phyloP scores from a whole-genome alignment of 768 basidiomycete species.

The Ramaria rubella region DNA sequence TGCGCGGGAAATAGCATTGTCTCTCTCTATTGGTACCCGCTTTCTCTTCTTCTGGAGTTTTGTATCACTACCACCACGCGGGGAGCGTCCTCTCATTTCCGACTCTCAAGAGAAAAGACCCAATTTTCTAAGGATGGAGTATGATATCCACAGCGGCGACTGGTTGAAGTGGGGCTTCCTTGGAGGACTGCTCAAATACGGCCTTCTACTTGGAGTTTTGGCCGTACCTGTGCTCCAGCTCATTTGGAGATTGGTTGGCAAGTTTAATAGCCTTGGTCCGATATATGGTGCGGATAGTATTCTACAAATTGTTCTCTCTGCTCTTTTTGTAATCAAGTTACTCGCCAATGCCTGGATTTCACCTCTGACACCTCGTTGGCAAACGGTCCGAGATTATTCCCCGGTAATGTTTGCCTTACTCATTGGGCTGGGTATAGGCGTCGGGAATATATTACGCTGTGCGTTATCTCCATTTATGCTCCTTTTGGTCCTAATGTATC shows the following conservation, averaged over 20 bases:
- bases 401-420: constrained; percentile 47
- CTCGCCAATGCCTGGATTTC: constrained; percentile 49
- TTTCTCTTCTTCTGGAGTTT: constrained; percentile 67
- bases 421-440: constrained; percentile 45
- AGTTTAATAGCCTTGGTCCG: constrained; percentile 32
- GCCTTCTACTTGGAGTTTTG: constrained; percentile 39
- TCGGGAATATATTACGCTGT: constrained; percentile 41
- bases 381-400: constrained; percentile 39
- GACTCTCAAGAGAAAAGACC: constrained; percentile 7
- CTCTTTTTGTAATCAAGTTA: constrained; percentile 56
- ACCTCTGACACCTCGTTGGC: constrained; percentile 33
- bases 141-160: constrained; percentile 44
- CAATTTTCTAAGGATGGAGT: constrained; percentile 16
- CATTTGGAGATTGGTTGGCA: constrained; percentile 47
- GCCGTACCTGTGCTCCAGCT: constrained; percentile 52
- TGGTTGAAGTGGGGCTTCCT: constrained; percentile 61
- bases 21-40: constrained; percentile 50
- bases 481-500: constrained; percentile 5
- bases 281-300: constrained; percentile 54
- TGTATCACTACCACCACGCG: constrained; percentile 50
- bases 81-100: constrained; percentile 26
- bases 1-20: constrained; percentile 52
- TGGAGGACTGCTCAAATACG: constrained; percentile 48
- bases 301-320: constrained; percentile 51
- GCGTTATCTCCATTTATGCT: background rate